A percentile compares a stretch with the other conserved stretches of the same genome.
Evolutionary conservation across 2,329 filamentous ascomycete species (phyloP).

Genomic region (Fusarium palustre): DNA sequence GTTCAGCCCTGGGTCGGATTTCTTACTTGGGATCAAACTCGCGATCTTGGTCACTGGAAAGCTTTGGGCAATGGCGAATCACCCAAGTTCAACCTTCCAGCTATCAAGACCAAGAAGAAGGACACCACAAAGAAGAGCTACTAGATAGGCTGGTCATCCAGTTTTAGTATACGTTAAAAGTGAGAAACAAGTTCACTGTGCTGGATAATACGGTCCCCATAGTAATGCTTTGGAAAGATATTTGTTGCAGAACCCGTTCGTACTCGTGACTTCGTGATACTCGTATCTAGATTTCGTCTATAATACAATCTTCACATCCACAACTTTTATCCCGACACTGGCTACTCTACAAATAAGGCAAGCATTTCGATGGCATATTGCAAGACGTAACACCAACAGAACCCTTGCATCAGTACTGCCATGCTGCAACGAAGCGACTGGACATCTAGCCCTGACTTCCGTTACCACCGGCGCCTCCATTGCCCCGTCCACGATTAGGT

Average conservation of each 20-base stretch:
- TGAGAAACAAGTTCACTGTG: constrained; percentile 39
- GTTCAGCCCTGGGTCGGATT: constrained; percentile 96
- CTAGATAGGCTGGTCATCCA: constrained; percentile 16
- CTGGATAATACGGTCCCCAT: constrained; percentile 7
- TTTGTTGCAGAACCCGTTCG: constrained; percentile 6
- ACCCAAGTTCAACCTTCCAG: constrained; percentile 72
- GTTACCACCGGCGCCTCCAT: constrained; percentile 35
- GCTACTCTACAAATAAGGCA: constrained; percentile 13
- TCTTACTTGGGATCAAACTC: constrained; percentile 80
- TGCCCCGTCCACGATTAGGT: constrained; percentile 52
- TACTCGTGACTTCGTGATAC: constrained; percentile 44
- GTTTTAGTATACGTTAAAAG: constrained; percentile 11
- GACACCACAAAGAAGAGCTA: constrained; percentile 43
- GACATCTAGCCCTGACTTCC: constrained; percentile 39
- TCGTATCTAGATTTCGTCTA: constrained; percentile 40
- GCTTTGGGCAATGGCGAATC: constrained; percentile 73
- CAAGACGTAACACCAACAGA: constrained; percentile 13
- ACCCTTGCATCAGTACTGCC: background rate
- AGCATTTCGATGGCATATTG: constrained; percentile 14
- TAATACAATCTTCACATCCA: constrained; percentile 37
- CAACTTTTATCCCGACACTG: constrained; percentile 13
- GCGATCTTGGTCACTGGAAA: constrained; percentile 72
- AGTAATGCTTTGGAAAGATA: background rate
- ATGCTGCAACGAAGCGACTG: constrained; percentile 1
- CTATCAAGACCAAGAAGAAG: constrained; percentile 69